Evolutionary conservation across 176 grass and related monocot species (phyloP), one percentile per base, ranked within the genome.

Genomic region (Oryza nivara): DNA sequence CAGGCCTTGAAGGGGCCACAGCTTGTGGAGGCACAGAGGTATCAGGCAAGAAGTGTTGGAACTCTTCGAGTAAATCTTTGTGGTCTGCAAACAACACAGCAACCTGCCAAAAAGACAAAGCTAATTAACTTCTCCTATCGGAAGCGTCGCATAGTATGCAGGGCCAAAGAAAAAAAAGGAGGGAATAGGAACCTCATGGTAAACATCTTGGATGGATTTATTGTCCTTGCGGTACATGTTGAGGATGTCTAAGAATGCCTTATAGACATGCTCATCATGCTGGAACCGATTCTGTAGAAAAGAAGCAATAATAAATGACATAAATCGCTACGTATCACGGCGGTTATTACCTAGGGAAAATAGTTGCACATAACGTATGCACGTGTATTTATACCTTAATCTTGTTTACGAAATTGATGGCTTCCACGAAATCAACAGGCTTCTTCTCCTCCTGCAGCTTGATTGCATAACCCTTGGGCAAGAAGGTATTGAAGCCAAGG

Each of bases 141-240:
- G 30, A 56, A 69, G 9, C 61, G 26, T 19, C 7, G 14, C 7
- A 30, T 48, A 66, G 5, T 32, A 26, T 45, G 47, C 10, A 86
- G 30, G 11, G 2, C 3, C 12, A 25, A 68, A 32, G 30, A 63
- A 20, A 22, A 52, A 15, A 0, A 70, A 49, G 40, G 28, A 60
- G 4, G 38, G 75, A 77, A 80, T 2, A 68, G 69, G 63, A 73
- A 98, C 96, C 89, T 99, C 96, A n/a, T 93, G 91, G 41, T 99
- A 96, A 72, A 99, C 96, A 16, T 99, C 96, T 74, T 99, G 96
- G 70, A 99, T 99, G 63, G 93, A 92, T 75, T 96, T 99, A 71
- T 96, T 95, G 66, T 99, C 96, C 88, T 93, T 99, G 82, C 96
- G 88, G 45, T 99, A 99, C 96, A 99, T 96, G 88, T 99, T 96